Percentiles rank a stretch among this genome's conserved stretches.
Evolutionary conservation across 148 eudicot genomes (phyloP).

Genomic region (Rhododendron ovatum): DNA sequence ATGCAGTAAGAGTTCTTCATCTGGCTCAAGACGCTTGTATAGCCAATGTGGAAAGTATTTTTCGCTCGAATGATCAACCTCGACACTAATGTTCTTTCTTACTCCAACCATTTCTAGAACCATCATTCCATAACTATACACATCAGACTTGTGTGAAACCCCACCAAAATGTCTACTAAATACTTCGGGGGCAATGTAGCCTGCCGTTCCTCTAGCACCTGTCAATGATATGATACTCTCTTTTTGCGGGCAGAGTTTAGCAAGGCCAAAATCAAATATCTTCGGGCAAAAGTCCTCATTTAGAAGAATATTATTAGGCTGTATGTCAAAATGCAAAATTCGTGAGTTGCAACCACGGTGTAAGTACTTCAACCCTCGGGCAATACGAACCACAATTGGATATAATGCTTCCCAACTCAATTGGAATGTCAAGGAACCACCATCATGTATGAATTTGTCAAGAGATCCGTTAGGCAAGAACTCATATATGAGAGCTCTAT

Average conservation of each 20-base stretch:
- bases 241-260: neutral
- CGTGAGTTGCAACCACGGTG: too few relatives aligned
- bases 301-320: neutral
- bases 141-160: neutral
- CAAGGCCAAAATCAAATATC: neutral
- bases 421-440: neutral
- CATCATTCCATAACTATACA: conserved; percentile 8
- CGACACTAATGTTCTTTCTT: neutral
- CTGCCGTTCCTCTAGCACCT: neutral
- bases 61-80: neutral
- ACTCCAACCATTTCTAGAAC: neutral
- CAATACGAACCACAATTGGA: too few relatives aligned
- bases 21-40: neutral
- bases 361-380: too few relatives aligned
- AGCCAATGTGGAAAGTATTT: neutral
- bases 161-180: neutral
- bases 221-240: neutral
- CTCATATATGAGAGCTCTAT: neutral
- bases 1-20: neutral
- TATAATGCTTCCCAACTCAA: too few relatives aligned
- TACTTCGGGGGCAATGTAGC: neutral
- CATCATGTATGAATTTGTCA: too few relatives aligned
- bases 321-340: too few relatives aligned
- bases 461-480: conserved; percentile 14
- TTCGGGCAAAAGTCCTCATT: neutral